Conservation (phyloP, 2,329 filamentous ascomycete genomes). For the Trichoderma asperellum region DNA sequence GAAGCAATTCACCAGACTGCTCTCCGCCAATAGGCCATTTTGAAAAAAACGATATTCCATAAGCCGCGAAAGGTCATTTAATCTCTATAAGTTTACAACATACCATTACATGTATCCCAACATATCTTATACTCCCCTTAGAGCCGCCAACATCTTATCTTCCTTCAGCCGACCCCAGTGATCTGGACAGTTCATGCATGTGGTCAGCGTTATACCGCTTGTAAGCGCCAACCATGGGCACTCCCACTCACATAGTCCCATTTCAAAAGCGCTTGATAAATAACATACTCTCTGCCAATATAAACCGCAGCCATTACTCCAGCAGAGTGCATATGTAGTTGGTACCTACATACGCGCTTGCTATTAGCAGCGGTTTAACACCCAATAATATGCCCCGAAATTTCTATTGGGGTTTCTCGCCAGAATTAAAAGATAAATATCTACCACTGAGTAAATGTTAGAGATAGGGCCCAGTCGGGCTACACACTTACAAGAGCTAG, state of each 20-base stretch:
- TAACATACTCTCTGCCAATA: constrained; percentile 70
- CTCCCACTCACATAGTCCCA: constrained; percentile 73
- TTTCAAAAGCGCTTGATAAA: constrained; percentile 63
- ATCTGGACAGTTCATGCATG: constrained; percentile 71
- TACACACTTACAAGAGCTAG: no score
- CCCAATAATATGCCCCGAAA: background rate
- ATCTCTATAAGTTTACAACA: constrained; percentile 57
- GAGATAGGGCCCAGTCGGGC: no score
- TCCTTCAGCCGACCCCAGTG: constrained; percentile 56
- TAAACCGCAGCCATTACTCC: constrained; percentile 85
- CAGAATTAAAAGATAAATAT: no score
- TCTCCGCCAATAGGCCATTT: background rate
- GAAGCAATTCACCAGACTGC: background rate
- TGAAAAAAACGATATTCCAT: background rate
- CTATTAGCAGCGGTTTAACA: background rate
- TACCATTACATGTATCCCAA: constrained; percentile 39
- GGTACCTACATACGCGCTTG: constrained; percentile 38
- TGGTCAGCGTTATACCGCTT: constrained; percentile 79
- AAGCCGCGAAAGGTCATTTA: constrained; percentile 33
- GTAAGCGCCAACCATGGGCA: constrained; percentile 78
- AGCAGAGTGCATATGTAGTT: constrained; percentile 75
- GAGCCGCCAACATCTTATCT: constrained; percentile 55
- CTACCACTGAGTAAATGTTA: no score
- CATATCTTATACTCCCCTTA: background rate
- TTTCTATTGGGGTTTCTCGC: no score